phyloP scores from a whole-genome alignment of 306 rosid genomes.

The Vigna unguiculata region DNA sequence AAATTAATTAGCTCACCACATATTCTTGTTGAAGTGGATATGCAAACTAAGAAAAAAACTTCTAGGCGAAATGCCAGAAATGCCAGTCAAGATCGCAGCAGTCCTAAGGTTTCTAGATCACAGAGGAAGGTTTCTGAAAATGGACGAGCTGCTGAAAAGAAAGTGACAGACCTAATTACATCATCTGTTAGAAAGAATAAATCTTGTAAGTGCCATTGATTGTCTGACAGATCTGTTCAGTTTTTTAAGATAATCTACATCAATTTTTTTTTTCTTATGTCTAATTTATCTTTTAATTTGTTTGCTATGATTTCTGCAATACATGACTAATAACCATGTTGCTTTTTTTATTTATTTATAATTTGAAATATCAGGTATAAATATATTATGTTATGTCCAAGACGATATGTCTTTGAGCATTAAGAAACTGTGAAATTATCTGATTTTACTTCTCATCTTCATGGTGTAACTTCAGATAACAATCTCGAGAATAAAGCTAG shows the following conservation, averaged over 20 bases:
- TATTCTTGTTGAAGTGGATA: slow-evolving; percentile 46
- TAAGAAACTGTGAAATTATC: slow-evolving; percentile 27
- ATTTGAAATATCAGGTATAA: slow-evolving; percentile 16
- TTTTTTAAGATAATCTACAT: slow-evolving; percentile 12
- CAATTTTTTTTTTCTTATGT: slow-evolving; percentile 1
- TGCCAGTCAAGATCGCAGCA: slow-evolving; percentile 56
- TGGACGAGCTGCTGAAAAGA: slow-evolving; percentile 62
- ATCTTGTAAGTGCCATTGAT: slow-evolving; percentile 57
- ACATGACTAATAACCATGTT: slow-evolving; percentile 13
- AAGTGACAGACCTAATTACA: slow-evolving; percentile 69
- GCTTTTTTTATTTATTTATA: not conserved
- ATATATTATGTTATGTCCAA: not conserved
- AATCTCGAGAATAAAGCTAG: slow-evolving; percentile 61
- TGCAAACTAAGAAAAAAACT: slow-evolving; percentile 83
- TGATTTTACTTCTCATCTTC: slow-evolving; percentile 42
- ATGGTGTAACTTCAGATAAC: slow-evolving; percentile 58
- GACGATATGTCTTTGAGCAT: not conserved
- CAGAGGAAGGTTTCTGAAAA: slow-evolving; percentile 67
- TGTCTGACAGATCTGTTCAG: not conserved
- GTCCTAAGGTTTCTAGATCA: slow-evolving; percentile 70
- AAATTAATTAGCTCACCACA: slow-evolving; percentile 27
- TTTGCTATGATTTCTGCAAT: slow-evolving; percentile 6
- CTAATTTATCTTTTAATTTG: not conserved
- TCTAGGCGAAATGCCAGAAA: slow-evolving; percentile 60
- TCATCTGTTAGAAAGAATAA: slow-evolving; percentile 79